Evolutionary conservation across 2,329 filamentous ascomycete genomes (phyloP).

Genomic region (Alternaria longipes): DNA sequence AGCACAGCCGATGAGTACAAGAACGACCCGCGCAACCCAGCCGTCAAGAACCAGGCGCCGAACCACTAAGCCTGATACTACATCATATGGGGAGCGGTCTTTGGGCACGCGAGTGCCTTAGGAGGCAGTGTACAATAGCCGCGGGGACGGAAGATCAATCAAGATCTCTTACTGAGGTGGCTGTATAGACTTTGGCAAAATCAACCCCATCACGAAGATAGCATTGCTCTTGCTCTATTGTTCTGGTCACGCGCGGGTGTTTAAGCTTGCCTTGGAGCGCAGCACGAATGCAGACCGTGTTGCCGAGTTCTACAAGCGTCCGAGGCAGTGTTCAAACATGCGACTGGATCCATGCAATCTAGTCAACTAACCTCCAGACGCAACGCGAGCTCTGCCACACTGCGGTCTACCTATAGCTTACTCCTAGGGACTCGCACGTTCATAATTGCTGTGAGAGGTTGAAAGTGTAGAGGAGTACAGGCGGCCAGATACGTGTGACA

Average conservation of each 20-base stretch:
- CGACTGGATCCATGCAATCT: neutral
- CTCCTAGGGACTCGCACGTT: neutral
- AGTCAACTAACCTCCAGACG: neutral
- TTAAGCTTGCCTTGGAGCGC: neutral
- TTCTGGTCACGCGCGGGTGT: neutral
- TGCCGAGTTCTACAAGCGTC: neutral
- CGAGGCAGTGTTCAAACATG: neutral
- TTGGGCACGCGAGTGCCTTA: slow-evolving; percentile 28
- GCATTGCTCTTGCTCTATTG: neutral
- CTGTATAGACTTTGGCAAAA: slow-evolving; percentile 47
- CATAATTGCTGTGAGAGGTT: neutral
- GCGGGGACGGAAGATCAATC: slow-evolving; percentile 26
- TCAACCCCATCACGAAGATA: slow-evolving; percentile 22
- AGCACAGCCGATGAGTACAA: slow-evolving; percentile 86
- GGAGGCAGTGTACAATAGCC: slow-evolving; percentile 50
- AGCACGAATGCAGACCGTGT: neutral
- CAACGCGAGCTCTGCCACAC: neutral
- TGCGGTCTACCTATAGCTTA: neutral
- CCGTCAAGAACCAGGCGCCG: slow-evolving; percentile 44
- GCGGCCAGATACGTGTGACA: neutral
- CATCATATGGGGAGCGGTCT: slow-evolving; percentile 23
- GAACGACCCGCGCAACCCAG: slow-evolving; percentile 92
- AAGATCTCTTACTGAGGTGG: slow-evolving; percentile 29
- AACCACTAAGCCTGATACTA: slow-evolving; percentile 40
- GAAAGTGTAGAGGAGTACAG: neutral